Evolutionary conservation across 192 early-diverging fungal species (phyloP), one percentile per base, ranked within the genome.

Genomic region (Backusella australiensis): DNA sequence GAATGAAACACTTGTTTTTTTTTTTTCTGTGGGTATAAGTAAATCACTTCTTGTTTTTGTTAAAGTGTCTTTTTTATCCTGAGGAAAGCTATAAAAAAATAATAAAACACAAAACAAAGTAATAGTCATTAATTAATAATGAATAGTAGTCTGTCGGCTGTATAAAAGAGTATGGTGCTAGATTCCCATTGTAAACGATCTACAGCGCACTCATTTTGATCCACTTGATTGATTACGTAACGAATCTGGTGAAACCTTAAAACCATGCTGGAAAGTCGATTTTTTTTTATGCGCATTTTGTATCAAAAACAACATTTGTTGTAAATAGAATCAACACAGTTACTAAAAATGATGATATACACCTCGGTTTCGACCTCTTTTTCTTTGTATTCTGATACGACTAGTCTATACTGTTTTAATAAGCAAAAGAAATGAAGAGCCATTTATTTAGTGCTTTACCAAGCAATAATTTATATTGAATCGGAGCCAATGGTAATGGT

Each of bases 401-500:
- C 11, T 39, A 12, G 8, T 7, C 38, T 12, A 39, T 8, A 39
- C 11, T 39, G 38, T 38, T 9, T 39, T 12, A 12, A 8, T 7
- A 2, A 39, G 9, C 2, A 39, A 39, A 39, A 39, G 38, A 39
- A 32, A 32, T 32, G 11, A 11, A 2, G 38, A 39, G 38, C 38
- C 2, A 39, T 39, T 39, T 39, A 4, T 44, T 44, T 44, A 49
- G 46, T n/a, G 19, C 17, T 49, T 49, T 49, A 44, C 42, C 12
- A 44, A 44, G 42, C 42, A 44, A 19, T 44, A 49, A 49, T 49
- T 19, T 49, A 49, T 49, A 63, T 63, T 63, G 26, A 63, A 63
- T 63, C 56, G 56, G 56, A 63, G 56, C 56, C 56, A 63, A 63
- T 63, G 56, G 46, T 49, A 49, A 49, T n/a, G 3, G 46, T n/a